Evolutionary conservation across 2,329 filamentous ascomycete genomes (phyloP).

Genomic region (Blastomyces gilchristii): DNA sequence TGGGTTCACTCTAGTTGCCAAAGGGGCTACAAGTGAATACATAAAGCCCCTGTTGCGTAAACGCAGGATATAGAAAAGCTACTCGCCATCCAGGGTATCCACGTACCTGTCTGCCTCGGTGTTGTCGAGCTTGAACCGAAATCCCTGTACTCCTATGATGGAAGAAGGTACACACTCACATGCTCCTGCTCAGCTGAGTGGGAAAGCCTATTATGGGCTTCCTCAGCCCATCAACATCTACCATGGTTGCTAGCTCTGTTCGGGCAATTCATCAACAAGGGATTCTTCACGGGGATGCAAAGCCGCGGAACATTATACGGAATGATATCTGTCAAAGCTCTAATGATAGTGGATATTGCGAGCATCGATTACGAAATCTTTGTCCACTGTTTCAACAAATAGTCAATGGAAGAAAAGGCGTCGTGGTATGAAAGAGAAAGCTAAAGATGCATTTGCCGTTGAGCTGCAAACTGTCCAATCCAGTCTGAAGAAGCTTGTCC

Average conservation of each 20-base stretch:
- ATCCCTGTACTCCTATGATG: slow-evolving; percentile 7
- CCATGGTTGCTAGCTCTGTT: slow-evolving; percentile 1
- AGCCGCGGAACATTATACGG: slow-evolving; percentile 8
- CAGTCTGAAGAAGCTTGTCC: neutral
- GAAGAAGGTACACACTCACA: slow-evolving; percentile 7
- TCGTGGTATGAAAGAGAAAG: neutral
- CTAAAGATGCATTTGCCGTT: neutral
- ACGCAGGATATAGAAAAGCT: slow-evolving; percentile 3
- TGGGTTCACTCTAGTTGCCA: slow-evolving; percentile 4
- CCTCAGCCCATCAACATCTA: neutral
- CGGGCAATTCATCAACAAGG: slow-evolving; percentile 4
- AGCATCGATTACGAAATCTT: neutral
- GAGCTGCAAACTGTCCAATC: neutral
- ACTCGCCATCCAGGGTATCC: slow-evolving; percentile 2
- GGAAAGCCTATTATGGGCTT: neutral
- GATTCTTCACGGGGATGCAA: slow-evolving; percentile 7
- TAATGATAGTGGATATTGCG: slow-evolving; percentile 7
- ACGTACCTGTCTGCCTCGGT: slow-evolving; percentile 10
- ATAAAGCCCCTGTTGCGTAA: neutral
- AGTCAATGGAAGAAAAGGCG: neutral
- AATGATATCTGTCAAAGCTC: neutral
- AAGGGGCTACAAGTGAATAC: slow-evolving; percentile 2
- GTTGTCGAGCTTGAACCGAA: slow-evolving; percentile 4
- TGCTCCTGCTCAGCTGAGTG: slow-evolving; percentile 9
- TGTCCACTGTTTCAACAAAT: slow-evolving; percentile 1